These are phyloP conservation scores for Xanthoceras sorbifolium DNA, from an alignment of 345 rosid genomes.

Conservation along the genomic window DNA sequence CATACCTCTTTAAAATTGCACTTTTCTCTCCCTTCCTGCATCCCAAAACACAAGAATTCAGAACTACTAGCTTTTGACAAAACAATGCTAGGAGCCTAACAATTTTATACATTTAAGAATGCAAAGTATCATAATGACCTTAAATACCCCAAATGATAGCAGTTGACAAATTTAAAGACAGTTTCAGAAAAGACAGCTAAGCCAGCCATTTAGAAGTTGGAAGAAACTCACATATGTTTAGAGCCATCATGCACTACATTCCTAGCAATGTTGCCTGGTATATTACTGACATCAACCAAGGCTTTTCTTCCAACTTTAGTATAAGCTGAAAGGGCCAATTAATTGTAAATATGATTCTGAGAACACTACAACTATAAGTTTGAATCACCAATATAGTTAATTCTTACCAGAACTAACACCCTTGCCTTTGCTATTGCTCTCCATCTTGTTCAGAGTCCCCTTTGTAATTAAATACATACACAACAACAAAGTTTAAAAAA, in stretches of 20 bases:
- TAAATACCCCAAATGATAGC: not conserved
- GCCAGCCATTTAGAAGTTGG: not conserved
- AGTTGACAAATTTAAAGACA: not conserved
- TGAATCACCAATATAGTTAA: not conserved
- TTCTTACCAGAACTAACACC: slow-evolving; percentile 41
- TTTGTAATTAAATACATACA: slow-evolving; percentile 31
- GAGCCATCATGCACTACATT: slow-evolving; percentile 45
- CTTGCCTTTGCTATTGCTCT: slow-evolving; percentile 45
- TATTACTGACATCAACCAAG: slow-evolving; percentile 77
- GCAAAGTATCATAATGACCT: slow-evolving; percentile 1
- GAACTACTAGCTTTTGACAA: not conserved
- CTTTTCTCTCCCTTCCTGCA: slow-evolving; percentile 38
- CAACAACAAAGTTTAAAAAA: slow-evolving; percentile 1
- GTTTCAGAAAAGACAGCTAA: not conserved
- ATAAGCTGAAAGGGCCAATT: slow-evolving; percentile 39
- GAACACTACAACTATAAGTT: not conserved
- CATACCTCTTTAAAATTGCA: slow-evolving; percentile 34
- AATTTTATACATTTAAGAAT: slow-evolving; percentile 1
- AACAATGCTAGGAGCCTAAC: not conserved
- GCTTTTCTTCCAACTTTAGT: slow-evolving; percentile 59
- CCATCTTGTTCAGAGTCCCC: slow-evolving; percentile 37
- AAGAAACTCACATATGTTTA: slow-evolving; percentile 55
- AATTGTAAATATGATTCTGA: slow-evolving; percentile 6
- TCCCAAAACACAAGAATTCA: slow-evolving; percentile 11
- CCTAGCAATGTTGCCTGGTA: slow-evolving; percentile 29